A percentile compares a stretch with the other conserved stretches of the same genome.
Evolutionary conservation across 768 basidiomycete species (phyloP).

Genomic region (Vararia minispora): DNA sequence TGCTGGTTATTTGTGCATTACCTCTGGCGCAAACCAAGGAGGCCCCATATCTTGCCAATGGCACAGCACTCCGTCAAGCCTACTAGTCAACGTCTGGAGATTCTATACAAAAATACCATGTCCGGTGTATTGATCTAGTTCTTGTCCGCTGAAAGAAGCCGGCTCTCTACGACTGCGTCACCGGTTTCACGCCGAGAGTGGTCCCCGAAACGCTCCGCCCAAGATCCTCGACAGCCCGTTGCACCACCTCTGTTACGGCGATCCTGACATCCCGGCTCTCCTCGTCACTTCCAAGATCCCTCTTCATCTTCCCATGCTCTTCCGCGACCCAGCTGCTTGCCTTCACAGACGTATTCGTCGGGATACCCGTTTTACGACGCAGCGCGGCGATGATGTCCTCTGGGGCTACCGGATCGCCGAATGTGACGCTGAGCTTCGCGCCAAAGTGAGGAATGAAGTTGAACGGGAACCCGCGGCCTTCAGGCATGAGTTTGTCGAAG

Average conservation of each 20-base stretch:
- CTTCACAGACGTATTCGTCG: not conserved
- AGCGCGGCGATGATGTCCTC: slow-evolving; percentile 23
- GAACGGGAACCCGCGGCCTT: slow-evolving; percentile 64
- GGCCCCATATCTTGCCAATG: no score
- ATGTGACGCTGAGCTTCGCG: slow-evolving; percentile 58
- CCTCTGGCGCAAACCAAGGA: no score
- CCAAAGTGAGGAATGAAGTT: slow-evolving; percentile 59
- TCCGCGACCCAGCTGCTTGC: not conserved
- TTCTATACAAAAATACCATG: no score
- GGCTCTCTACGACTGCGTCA: no score
- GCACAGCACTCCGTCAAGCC: no score
- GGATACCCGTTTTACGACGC: not conserved
- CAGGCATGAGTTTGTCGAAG: slow-evolving; percentile 88
- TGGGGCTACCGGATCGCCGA: slow-evolving; percentile 61
- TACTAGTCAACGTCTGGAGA: no score
- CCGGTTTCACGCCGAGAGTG: no score
- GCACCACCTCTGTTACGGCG: slow-evolving; percentile 21
- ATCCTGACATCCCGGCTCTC: slow-evolving; percentile 17
- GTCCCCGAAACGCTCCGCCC: slow-evolving; percentile 15
- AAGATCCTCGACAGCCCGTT: slow-evolving; percentile 20
- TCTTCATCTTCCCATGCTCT: no score
- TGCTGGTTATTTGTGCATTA: no score
- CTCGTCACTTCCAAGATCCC: slow-evolving; percentile 2
- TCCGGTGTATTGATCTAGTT: no score
- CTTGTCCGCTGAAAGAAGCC: no score